Conservation (phyloP, 768 basidiomycete species). For the Russula sp. region DNA sequence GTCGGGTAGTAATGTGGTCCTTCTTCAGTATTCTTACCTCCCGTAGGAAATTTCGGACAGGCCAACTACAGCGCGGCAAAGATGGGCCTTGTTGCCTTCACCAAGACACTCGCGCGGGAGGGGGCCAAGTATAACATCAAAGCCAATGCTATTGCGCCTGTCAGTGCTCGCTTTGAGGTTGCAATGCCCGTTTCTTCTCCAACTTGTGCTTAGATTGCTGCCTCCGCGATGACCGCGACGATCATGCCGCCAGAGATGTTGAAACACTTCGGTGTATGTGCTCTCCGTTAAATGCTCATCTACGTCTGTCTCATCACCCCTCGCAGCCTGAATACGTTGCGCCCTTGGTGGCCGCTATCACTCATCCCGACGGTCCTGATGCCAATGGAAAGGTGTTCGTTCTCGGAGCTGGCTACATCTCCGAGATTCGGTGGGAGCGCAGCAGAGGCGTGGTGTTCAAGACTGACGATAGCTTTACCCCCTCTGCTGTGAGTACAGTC, state of each 20-base stretch:
- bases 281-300: not conserved
- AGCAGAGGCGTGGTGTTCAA: slow-evolving; percentile 84
- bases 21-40: not conserved
- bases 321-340: slow-evolving; percentile 82
- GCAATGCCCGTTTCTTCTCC: not conserved
- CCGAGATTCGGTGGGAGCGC: slow-evolving; percentile 91
- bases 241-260: slow-evolving; percentile 94
- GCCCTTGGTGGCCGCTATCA: slow-evolving; percentile 84
- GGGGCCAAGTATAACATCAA: slow-evolving; percentile 90
- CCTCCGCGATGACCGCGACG: slow-evolving; percentile 93
- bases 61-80: slow-evolving; percentile 98
- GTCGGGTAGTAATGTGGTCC: not conserved
- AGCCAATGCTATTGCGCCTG: slow-evolving; percentile 84
- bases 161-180: slow-evolving; percentile 34
- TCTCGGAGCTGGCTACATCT: slow-evolving; percentile 86
- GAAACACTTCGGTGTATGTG: slow-evolving; percentile 64
- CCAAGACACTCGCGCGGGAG: slow-evolving; percentile 88
- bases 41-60: slow-evolving; percentile 86
- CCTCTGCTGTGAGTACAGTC: slow-evolving; percentile 65
- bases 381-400: slow-evolving; percentile 84
- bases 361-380: slow-evolving; percentile 77
- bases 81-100: slow-evolving; percentile 91
- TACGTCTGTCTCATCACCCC: not conserved
- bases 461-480: slow-evolving; percentile 86
- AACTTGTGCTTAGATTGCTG: slow-evolving; percentile 61